Evolutionary conservation across 345 rosid species (phyloP).

Genomic region (Gossypium bickii): DNA sequence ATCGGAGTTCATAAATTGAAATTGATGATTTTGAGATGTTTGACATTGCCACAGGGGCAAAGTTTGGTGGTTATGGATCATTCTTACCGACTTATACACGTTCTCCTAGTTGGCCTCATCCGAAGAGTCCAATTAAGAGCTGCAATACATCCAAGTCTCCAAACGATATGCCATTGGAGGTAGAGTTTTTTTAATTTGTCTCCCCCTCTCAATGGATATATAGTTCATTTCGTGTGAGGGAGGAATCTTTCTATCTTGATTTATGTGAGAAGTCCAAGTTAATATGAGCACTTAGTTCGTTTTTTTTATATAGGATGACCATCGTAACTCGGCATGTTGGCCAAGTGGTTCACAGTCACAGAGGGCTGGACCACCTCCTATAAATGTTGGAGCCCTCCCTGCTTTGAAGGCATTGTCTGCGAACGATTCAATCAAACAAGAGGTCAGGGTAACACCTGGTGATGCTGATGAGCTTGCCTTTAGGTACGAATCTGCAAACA

Average conservation of each 20-base stretch:
- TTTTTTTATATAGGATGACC: constrained; percentile 46
- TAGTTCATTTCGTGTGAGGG: not conserved
- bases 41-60: constrained; percentile 62
- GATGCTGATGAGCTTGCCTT: constrained; percentile 33
- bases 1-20: constrained; percentile 23
- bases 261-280: constrained; percentile 14
- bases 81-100: constrained; percentile 77
- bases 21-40: constrained; percentile 24
- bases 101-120: constrained; percentile 62
- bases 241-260: constrained; percentile 16
- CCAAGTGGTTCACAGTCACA: constrained; percentile 13
- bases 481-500: constrained; percentile 30
- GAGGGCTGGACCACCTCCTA: constrained; percentile 44
- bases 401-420: constrained; percentile 35
- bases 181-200: constrained; percentile 20
- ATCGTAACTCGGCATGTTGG: constrained; percentile 17
- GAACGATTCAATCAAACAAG: constrained; percentile 38
- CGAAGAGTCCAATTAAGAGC: constrained; percentile 55
- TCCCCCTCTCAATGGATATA: not conserved
- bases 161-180: constrained; percentile 57
- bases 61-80: constrained; percentile 96
- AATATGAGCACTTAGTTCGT: constrained; percentile 16
- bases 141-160: constrained; percentile 51
- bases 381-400: constrained; percentile 28
- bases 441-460: constrained; percentile 32